Evolutionary conservation across 495 filamentous ascomycete genomes (phyloP), one percentile per base, ranked within the genome.

Genomic region (Hypoxylon subgilvum): DNA sequence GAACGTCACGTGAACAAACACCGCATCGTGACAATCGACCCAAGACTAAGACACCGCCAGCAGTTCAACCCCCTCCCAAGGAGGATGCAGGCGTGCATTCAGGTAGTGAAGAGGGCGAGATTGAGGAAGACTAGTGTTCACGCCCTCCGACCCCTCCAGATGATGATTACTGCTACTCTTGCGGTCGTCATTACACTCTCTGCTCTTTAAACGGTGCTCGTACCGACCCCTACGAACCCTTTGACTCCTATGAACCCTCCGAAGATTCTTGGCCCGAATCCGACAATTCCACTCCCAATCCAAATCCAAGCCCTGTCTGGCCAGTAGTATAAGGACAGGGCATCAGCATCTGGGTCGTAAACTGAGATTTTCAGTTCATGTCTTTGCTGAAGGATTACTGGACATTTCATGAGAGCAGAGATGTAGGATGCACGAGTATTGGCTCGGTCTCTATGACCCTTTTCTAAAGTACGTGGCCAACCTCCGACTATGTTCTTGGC

Each of bases 21-120:
- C 77, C 75, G 53, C 77, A 73, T 28, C 76, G 82, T 65, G 79
- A 82, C 22, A 69, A 74, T 57, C 82, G 78, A 70, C 76, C 75
- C 49, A 80, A 72, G 52, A 81, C 80, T 69, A 84, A 76, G 61
- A 84, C 81, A 18, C 75, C 74, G 41, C 70, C 76, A 42, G 74
- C 75, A 38, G 66, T 73, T 35, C 71, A 75, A 35, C 59, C 76
- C 17, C 74, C 74, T 17, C 75, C 76, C 21, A 82, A 86, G 61
- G 82, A 90, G 54, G 88, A 92, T 51, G 78, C 82, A 1, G 73
- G 69, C 38, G 82, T 90, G 16, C 85, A 88, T 66, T 89, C 87
- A 31, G 94, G 95, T 27, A 97, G 94, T 64, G 94, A 98, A 74
- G 94, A 98, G 73, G 94, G 94, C 19, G 94, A 98, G 77, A 96